Evolutionary conservation across 306 rosid species (phyloP).

Genomic region (Ormosia emarginata): DNA sequence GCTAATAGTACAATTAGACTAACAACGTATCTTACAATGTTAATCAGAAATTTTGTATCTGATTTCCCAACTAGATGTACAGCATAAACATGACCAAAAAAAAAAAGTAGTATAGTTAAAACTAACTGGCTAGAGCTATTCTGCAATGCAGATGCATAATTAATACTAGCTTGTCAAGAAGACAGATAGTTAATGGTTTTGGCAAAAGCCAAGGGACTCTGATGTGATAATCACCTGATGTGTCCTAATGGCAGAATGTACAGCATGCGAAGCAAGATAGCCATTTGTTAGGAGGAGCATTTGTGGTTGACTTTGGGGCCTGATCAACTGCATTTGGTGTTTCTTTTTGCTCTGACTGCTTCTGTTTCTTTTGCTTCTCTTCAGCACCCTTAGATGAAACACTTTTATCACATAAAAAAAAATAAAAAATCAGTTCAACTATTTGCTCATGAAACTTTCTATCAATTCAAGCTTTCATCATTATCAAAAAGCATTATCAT

Average conservation of each 20-base stretch:
- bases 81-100: neutral
- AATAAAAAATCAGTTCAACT: neutral
- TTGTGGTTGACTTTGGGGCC: constrained; percentile 11
- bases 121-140: constrained; percentile 25
- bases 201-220: neutral
- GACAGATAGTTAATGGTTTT: neutral
- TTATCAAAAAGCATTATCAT: neutral
- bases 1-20: constrained; percentile 5
- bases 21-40: constrained; percentile 26
- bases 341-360: constrained; percentile 14
- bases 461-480: neutral
- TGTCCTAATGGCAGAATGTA: constrained; percentile 23
- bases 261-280: constrained; percentile 60
- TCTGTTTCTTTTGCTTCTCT: constrained; percentile 18
- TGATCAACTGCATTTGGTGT: constrained; percentile 12
- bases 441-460: neutral
- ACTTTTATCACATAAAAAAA: constrained; percentile 23
- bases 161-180: constrained; percentile 1
- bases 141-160: constrained; percentile 5
- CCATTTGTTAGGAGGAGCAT: constrained; percentile 24
- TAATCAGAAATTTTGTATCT: neutral
- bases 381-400: constrained; percentile 22
- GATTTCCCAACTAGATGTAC: constrained; percentile 10
- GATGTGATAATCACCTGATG: neutral
- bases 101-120: neutral